Evolutionary conservation across 164 flowering plant genomes (phyloP).

Genomic region (Piper betle): DNA sequence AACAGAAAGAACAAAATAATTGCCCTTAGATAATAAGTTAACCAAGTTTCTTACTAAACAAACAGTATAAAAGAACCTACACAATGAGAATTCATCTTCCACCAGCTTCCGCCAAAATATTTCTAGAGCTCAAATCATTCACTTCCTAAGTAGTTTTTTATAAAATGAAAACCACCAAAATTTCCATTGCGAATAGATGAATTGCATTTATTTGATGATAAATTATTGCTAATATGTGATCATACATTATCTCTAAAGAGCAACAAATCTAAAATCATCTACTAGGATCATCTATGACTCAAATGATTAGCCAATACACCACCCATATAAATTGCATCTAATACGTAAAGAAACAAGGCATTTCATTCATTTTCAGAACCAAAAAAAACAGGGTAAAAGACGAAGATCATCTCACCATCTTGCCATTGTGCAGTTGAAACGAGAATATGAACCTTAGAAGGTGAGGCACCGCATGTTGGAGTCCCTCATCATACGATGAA

Average conservation of each 20-base stretch:
- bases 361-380: background rate
- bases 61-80: too few species aligned
- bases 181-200: background rate
- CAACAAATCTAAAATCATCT: background rate
- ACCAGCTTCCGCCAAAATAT: too few species aligned
- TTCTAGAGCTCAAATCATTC: too few species aligned
- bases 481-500: too few species aligned
- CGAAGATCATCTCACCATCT: constrained; percentile 18
- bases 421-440: constrained; percentile 55
- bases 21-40: too few species aligned
- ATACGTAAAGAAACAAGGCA: background rate
- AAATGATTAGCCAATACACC: background rate
- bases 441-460: constrained; percentile 76
- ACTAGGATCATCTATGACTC: background rate
- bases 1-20: background rate
- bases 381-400: background rate
- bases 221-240: background rate
- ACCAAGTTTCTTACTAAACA: too few species aligned
- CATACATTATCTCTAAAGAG: background rate
- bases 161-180: too few species aligned
- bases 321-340: background rate
- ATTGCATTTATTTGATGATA: background rate
- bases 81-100: too few species aligned
- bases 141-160: too few species aligned
- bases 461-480: constrained; percentile 69